Conservation (phyloP, 306 rosid species). For the Geum urbanum region DNA sequence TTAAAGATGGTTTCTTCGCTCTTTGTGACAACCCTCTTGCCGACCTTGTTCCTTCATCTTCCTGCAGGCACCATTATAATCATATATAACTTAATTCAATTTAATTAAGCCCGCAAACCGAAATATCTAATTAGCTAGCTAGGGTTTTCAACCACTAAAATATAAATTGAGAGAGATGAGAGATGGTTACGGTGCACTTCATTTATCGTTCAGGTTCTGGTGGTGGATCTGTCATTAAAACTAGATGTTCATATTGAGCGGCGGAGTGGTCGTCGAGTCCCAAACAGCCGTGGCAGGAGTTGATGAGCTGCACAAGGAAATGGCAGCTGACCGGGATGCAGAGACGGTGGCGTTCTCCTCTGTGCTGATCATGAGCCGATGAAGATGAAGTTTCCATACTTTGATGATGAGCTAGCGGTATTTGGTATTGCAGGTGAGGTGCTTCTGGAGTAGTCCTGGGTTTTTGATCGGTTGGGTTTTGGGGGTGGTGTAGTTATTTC, state of each 20-base stretch:
- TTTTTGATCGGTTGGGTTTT: too few relatives aligned
- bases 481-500: too few relatives aligned
- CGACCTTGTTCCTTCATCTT: neutral
- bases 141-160: neutral
- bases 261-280: constrained; percentile 18
- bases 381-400: neutral
- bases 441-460: too few relatives aligned
- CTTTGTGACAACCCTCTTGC: neutral
- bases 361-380: neutral
- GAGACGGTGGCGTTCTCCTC: neutral
- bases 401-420: neutral
- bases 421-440: too few relatives aligned
- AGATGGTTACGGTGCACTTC: neutral
- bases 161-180: neutral
- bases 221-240: neutral
- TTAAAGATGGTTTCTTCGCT: neutral
- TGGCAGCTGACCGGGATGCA: constrained; percentile 27
- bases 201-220: neutral
- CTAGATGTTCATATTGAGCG: neutral
- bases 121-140: neutral
- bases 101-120: neutral
- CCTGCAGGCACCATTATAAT: neutral
- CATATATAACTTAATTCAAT: too few relatives aligned
- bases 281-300: constrained; percentile 34
- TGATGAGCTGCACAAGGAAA: constrained; percentile 30